Base-by-base conservation (phyloP, 2,329 filamentous ascomycete genomes). In the Achaetomium macrosporum region DNA sequence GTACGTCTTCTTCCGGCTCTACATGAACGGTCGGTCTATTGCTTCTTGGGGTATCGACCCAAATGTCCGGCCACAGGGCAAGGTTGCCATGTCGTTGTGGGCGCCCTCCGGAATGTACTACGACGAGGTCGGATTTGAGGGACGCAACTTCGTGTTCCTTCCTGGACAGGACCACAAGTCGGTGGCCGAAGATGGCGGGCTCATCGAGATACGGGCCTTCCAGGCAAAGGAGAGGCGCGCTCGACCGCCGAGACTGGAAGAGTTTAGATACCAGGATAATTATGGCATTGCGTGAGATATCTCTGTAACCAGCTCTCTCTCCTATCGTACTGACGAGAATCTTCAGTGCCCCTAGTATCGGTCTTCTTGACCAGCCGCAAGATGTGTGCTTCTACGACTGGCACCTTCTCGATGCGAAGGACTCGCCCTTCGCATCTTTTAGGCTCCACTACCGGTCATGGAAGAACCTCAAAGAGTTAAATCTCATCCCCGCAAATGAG, bases 401-500 rank as follows among this genome's bases (percentile, higher is more conserved):
- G 66, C 64, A 71, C 41, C 66, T 83, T 3, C 61, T 73, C 19
- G 80, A 83, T 51, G 64, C 76, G 0, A 76, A 71, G 50, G 73
- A 81, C 41, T 68, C 64, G 2, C 80, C 80, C 0, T 82, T 74
- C 56, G 74, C 73, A 5, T 73, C 71, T 0, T 83, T 82, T 55
- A 71, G 71, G 25, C 79, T 82, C 55, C 76, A 83, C 54, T 83
- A 83, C 57, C 73, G 79, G 30, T 78, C 75, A 7, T 76, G 72
- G 73, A 67, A 71, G 10, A 73, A 72, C 50, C 71, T 83, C 11
- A 61, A 68, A 8, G 65, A 71, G 31, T 68, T 81, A 10, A 76
- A 76, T 49, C 64, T 83, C 5, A 71, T 78, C 25, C 70, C 74
- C 0, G 58, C 49, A 2, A 56, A 53, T 13, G 60, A 61, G 29